Conservation (phyloP, 352 stramenopile species). For the Globisporangium emineosum region DNA sequence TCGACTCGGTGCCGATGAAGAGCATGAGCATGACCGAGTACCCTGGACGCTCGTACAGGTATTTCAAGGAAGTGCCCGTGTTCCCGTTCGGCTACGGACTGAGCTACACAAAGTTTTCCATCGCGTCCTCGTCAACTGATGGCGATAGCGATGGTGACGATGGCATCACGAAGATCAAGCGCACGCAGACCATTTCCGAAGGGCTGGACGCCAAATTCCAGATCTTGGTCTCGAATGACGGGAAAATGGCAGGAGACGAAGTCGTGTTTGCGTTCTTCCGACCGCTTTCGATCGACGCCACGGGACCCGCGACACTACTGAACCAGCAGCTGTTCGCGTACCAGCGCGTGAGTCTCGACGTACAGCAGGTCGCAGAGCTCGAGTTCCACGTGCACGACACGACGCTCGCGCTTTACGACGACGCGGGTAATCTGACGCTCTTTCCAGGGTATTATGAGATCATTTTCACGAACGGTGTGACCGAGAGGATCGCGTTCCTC, state of each 20-base stretch:
- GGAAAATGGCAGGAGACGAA: slow-evolving; percentile 51
- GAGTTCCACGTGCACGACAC: slow-evolving; percentile 40
- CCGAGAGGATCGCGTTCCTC: slow-evolving; percentile 61
- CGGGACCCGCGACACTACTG: slow-evolving; percentile 50
- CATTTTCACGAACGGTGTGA: slow-evolving; percentile 69
- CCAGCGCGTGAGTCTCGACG: slow-evolving; percentile 45
- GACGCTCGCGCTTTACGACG: slow-evolving; percentile 57
- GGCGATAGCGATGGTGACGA: not conserved
- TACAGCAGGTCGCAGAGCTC: slow-evolving; percentile 32
- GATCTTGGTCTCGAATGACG: slow-evolving; percentile 58
- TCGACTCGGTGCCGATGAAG: slow-evolving; percentile 73
- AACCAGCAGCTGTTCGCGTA: slow-evolving; percentile 81
- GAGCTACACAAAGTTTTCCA: slow-evolving; percentile 86
- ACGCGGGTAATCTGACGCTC: slow-evolving; percentile 44
- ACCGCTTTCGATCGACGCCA: slow-evolving; percentile 52
- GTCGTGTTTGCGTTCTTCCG: slow-evolving; percentile 81
- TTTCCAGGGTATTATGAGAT: slow-evolving; percentile 76
- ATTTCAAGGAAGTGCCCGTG: slow-evolving; percentile 87
- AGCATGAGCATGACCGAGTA: slow-evolving; percentile 90
- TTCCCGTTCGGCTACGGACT: slow-evolving; percentile 90
- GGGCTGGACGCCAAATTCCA: slow-evolving; percentile 40
- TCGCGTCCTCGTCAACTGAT: slow-evolving; percentile 21
- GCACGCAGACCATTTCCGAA: slow-evolving; percentile 31
- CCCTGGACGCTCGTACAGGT: slow-evolving; percentile 89
- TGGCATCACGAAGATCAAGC: slow-evolving; percentile 10